Conservation (phyloP, 208 protist species). For the Trypanosoma vivax region DNA sequence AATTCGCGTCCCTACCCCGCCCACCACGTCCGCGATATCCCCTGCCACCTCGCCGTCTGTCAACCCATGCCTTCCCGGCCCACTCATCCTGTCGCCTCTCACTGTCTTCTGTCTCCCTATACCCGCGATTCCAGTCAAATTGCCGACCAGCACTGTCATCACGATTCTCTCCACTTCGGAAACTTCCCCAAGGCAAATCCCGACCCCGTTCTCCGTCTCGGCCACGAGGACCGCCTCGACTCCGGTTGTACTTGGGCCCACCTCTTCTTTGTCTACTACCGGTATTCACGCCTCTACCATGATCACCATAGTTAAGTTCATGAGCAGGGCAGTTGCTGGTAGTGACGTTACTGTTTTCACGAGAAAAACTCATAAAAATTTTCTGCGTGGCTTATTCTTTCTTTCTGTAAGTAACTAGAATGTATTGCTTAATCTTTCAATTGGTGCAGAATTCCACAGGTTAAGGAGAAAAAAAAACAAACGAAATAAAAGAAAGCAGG, state of each 20-base stretch:
- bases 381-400: not conserved
- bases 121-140: slow-evolving; percentile 15
- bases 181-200: too few species aligned
- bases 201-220: slow-evolving; percentile 14
- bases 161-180: too few species aligned
- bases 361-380: slow-evolving; percentile 22
- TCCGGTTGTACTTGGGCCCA: slow-evolving; percentile 19
- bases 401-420: not conserved
- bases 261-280: slow-evolving; percentile 22
- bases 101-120: slow-evolving; percentile 16
- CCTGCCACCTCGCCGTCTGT: slow-evolving; percentile 4
- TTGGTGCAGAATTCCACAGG: too few species aligned
- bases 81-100: too few species aligned
- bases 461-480: not conserved
- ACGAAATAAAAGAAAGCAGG: not conserved
- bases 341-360: slow-evolving; percentile 14
- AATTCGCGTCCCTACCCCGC: not conserved
- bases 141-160: slow-evolving; percentile 16
- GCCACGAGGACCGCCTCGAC: slow-evolving; percentile 12
- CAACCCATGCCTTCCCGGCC: too few species aligned
- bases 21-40: slow-evolving; percentile 16
- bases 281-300: slow-evolving; percentile 9
- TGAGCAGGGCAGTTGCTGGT: slow-evolving; percentile 19
- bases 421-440: too few species aligned
- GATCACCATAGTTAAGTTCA: slow-evolving; percentile 13